These are phyloP conservation scores for Entophlyctis luteolus DNA, from an alignment of 192 early-diverging fungal genomes.

Conservation along the genomic window DNA sequence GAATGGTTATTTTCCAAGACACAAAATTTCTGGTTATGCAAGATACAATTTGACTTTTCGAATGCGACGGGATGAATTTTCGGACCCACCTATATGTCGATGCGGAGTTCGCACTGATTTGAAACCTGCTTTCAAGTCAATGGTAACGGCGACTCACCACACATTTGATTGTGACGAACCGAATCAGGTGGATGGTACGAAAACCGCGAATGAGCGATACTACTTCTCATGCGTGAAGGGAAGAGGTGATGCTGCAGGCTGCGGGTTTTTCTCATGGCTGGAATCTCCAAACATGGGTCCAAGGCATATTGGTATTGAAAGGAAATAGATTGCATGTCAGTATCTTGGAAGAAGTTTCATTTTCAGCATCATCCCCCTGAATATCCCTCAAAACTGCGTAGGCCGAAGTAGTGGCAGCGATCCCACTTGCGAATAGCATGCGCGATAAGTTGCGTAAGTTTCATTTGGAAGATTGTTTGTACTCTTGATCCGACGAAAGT, in stretches of 20 bases:
- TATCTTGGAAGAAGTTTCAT: no score
- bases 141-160: conserved; percentile 3
- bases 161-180: no score
- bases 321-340: no score
- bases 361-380: no score
- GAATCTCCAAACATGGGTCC: neutral
- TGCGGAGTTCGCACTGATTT: conserved; percentile 40
- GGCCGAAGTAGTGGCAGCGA: no score
- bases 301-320: no score
- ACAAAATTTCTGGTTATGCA: conserved; percentile 33
- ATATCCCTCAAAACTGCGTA: no score
- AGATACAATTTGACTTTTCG: conserved; percentile 53
- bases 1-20: conserved; percentile 21
- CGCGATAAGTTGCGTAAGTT: no score
- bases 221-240: conserved; percentile 18
- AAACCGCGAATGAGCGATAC: conserved; percentile 16
- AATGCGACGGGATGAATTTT: conserved; percentile 34
- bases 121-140: conserved; percentile 36
- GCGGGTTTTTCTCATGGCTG: conserved; percentile 40
- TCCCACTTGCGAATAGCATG: no score
- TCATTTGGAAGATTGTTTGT: no score
- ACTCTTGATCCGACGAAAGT: no score
- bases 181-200: conserved; percentile 32
- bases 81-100: conserved; percentile 34
- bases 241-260: conserved; percentile 21